Evolutionary conservation across 192 early-diverging fungal genomes (phyloP).

Genomic region (Entrophospora sp.): DNA sequence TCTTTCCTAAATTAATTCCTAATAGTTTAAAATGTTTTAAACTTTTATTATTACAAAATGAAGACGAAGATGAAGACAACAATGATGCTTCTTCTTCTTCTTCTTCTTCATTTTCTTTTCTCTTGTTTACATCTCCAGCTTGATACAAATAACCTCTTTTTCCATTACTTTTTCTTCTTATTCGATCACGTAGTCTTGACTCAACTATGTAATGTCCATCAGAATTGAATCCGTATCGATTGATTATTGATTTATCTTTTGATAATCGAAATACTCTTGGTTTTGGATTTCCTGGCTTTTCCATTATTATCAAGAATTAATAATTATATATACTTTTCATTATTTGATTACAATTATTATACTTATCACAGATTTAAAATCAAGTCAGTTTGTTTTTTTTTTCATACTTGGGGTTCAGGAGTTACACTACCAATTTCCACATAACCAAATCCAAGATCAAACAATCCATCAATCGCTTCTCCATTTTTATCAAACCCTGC

Average conservation of each 20-base stretch:
- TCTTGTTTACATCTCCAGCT: no score
- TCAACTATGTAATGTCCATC: slow-evolving; percentile 59
- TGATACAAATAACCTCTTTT: no score
- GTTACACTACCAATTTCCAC: slow-evolving; percentile 91
- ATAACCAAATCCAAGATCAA: slow-evolving; percentile 76
- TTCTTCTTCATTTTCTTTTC: no score
- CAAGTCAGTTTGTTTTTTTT: not conserved
- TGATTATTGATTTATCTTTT: slow-evolving; percentile 68
- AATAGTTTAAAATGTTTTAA: slow-evolving; percentile 51
- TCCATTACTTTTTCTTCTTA: no score
- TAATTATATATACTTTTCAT: not conserved
- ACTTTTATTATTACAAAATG: slow-evolving; percentile 43
- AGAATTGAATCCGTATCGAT: slow-evolving; percentile 87
- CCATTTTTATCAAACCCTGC: slow-evolving; percentile 91
- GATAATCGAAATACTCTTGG: slow-evolving; percentile 79
- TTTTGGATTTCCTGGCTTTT: slow-evolving; percentile 70
- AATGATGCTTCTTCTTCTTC: slow-evolving; percentile 30
- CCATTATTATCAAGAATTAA: not conserved
- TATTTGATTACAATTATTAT: no score
- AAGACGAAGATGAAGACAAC: slow-evolving; percentile 26
- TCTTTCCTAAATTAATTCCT: slow-evolving; percentile 86
- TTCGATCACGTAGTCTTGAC: slow-evolving; percentile 59
- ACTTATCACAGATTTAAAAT: not conserved
- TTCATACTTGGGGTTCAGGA: slow-evolving; percentile 63
- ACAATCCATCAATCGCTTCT: slow-evolving; percentile 75